Percentiles rank a stretch among this genome's conserved stretches.
Evolutionary conservation across 768 basidiomycete species (phyloP).

Genomic region (Ephemerocybe angulata): DNA sequence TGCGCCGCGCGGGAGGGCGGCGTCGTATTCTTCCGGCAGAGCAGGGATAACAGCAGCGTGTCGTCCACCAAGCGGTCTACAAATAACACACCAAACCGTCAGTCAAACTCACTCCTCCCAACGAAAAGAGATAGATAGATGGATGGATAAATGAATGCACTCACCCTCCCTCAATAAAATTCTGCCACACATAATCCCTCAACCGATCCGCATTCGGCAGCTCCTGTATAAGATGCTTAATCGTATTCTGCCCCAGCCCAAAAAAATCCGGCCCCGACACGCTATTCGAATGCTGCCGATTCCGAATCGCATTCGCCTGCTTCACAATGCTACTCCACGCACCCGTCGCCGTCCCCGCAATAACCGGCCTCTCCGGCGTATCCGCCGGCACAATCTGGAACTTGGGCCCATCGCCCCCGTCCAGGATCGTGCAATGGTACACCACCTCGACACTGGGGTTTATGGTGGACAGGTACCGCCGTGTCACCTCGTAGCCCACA

Average conservation of each 20-base stretch:
- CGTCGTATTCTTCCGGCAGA: slow-evolving; percentile 68
- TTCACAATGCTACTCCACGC: slow-evolving; percentile 84
- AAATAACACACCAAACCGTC: too few species aligned
- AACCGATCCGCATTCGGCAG: slow-evolving; percentile 67
- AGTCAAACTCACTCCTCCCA: too few species aligned
- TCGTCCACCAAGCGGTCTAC: slow-evolving; percentile 71
- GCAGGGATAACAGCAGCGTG: slow-evolving; percentile 82
- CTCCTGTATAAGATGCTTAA: slow-evolving; percentile 89
- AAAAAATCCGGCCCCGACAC: slow-evolving; percentile 90
- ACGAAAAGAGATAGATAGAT: not conserved
- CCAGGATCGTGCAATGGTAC: slow-evolving; percentile 80
- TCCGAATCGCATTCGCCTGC: slow-evolving; percentile 76
- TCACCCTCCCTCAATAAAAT: slow-evolving; percentile 82
- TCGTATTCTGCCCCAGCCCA: slow-evolving; percentile 81
- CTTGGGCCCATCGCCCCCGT: slow-evolving; percentile 81
- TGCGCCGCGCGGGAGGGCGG: slow-evolving; percentile 42
- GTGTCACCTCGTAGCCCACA: slow-evolving; percentile 78
- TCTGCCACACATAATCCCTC: slow-evolving; percentile 83
- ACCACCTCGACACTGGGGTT: slow-evolving; percentile 65
- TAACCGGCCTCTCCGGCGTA: slow-evolving; percentile 64
- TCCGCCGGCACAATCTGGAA: slow-evolving; percentile 81
- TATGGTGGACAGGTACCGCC: slow-evolving; percentile 79
- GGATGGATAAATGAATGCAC: slow-evolving; percentile 29
- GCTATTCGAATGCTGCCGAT: slow-evolving; percentile 80
- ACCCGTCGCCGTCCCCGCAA: slow-evolving; percentile 84